Evolutionary conservation across 1,284 basidiomycete genomes (phyloP).

Genomic region (Golubevia sp.): DNA sequence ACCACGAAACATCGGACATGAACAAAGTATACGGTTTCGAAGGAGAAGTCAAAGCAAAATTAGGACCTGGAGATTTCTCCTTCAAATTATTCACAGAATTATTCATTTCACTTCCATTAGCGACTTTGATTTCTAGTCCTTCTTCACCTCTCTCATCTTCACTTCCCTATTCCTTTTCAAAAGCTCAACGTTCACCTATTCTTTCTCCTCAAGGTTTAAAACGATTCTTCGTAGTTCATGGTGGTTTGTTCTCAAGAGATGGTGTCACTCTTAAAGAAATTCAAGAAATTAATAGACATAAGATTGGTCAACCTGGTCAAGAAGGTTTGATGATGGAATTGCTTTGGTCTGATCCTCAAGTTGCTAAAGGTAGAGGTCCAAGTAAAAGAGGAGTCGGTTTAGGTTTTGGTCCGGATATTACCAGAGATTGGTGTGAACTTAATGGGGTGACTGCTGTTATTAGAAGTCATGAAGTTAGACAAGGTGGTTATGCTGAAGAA

Average conservation of each 20-base stretch:
- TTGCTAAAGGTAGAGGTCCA: constrained; percentile 84
- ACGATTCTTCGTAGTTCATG: constrained; percentile 91
- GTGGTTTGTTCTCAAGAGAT: constrained; percentile 90
- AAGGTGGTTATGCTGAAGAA: constrained; percentile 82
- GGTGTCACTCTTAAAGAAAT: constrained; percentile 91
- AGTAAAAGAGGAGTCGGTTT: constrained; percentile 96
- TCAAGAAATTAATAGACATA: constrained; percentile 79
- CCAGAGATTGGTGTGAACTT: constrained; percentile 76
- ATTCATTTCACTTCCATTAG: constrained; percentile 69
- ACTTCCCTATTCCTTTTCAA: too few species aligned
- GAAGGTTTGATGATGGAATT: constrained; percentile 87
- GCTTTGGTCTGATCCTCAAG: constrained; percentile 83
- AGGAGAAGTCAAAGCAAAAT: constrained; percentile 79
- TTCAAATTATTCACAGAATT: constrained; percentile 57
- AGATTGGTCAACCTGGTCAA: constrained; percentile 85
- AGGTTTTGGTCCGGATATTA: constrained; percentile 84
- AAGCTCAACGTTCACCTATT: constrained; percentile 65
- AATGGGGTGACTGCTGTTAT: constrained; percentile 88
- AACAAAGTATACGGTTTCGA: constrained; percentile 85
- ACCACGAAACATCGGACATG: constrained; percentile 93
- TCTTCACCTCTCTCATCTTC: constrained; percentile 70
- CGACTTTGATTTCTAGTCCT: constrained; percentile 80
- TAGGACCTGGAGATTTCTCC: constrained; percentile 40
- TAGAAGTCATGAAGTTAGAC: constrained; percentile 95
- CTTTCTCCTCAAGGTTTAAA: constrained; percentile 82